phyloP scores from a whole-genome alignment of 2,329 filamentous ascomycete genomes.

The Aspergillus unguis region DNA sequence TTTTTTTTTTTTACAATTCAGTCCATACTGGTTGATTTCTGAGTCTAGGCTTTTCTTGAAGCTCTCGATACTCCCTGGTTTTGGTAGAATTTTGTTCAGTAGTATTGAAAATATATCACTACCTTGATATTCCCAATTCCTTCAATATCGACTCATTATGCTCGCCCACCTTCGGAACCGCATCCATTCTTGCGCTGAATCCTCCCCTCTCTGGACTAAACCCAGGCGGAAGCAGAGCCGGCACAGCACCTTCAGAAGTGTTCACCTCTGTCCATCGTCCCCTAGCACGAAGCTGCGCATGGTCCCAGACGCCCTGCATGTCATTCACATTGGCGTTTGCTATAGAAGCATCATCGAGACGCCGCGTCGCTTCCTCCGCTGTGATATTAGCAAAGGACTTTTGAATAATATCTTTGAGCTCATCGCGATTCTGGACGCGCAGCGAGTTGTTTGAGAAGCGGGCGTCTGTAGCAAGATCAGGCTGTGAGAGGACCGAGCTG shows the following conservation, averaged over 20 bases:
- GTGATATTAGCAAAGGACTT: slow-evolving; percentile 38
- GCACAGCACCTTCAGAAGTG: slow-evolving; percentile 47
- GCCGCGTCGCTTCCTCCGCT: slow-evolving; percentile 41
- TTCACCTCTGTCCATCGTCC: slow-evolving; percentile 51
- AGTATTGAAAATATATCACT: neutral
- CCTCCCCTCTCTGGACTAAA: slow-evolving; percentile 24
- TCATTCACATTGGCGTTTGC: slow-evolving; percentile 57
- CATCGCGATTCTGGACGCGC: slow-evolving; percentile 47
- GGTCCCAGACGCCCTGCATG: slow-evolving; percentile 55
- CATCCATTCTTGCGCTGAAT: slow-evolving; percentile 27
- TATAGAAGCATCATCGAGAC: slow-evolving; percentile 49
- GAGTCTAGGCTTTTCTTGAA: too few relatives aligned
- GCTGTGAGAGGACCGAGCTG: slow-evolving; percentile 44
- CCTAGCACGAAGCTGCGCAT: slow-evolving; percentile 52
- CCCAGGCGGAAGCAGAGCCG: slow-evolving; percentile 52
- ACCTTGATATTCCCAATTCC: slow-evolving; percentile 37
- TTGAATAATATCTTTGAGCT: slow-evolving; percentile 47
- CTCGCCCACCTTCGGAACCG: slow-evolving; percentile 50
- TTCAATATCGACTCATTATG: slow-evolving; percentile 49
- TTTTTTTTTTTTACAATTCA: too few relatives aligned
- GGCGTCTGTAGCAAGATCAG: slow-evolving; percentile 43
- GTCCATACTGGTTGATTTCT: too few relatives aligned
- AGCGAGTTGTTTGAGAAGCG: slow-evolving; percentile 50
- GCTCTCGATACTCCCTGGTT: too few relatives aligned
- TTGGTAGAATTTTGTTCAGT: too few relatives aligned